Conservation (phyloP, 2,329 filamentous ascomycete genomes). For the Penicillium verrucosum region DNA sequence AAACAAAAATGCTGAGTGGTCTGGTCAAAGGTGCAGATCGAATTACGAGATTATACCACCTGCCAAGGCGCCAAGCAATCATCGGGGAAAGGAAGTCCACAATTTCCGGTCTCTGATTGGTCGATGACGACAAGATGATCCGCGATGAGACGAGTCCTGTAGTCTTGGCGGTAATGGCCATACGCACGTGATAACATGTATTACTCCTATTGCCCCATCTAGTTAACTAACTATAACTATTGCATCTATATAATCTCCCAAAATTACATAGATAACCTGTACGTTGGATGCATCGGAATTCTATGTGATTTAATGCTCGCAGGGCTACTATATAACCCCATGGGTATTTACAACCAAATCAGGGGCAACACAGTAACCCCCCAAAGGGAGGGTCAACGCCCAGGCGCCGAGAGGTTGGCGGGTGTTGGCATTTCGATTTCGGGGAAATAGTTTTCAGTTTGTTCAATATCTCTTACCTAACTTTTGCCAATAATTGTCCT, state of each 20-base stretch:
- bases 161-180: constrained; percentile 16
- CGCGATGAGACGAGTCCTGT: constrained; percentile 8
- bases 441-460: constrained; percentile 1
- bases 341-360: not conserved
- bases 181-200: constrained; percentile 12
- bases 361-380: not conserved
- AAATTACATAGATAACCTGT: not conserved
- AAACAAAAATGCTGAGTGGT: not conserved
- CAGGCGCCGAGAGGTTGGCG: constrained; percentile 16
- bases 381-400: not conserved
- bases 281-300: not conserved
- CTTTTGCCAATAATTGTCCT: not conserved
- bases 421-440: constrained; percentile 10
- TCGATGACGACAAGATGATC: not conserved
- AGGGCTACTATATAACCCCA: not conserved
- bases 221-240: not conserved
- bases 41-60: constrained; percentile 19
- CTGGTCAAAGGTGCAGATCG: constrained; percentile 12
- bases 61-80: constrained; percentile 25
- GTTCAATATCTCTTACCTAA: constrained; percentile 20
- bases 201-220: not conserved
- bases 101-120: constrained; percentile 12
- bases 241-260: not conserved
- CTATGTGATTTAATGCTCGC: not conserved
- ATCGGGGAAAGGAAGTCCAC: constrained; percentile 3